Base-by-base conservation (phyloP, 1,139 yeast genomes). In the Protomyces gravidus region DNA sequence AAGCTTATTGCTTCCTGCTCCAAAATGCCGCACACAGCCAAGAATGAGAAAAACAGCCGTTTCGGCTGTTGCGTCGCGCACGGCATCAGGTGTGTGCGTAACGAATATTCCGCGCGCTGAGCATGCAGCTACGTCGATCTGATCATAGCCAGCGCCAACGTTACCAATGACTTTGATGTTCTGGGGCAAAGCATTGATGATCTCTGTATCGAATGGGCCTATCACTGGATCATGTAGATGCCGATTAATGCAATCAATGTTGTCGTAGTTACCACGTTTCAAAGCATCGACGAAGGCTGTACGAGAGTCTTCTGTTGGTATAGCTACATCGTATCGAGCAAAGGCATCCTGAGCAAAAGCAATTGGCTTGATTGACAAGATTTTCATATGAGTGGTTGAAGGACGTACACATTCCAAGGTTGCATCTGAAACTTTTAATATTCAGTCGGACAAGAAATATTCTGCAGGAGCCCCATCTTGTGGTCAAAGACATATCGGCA, bases 31-130 rank as follows among this genome's bases (percentile, higher is more conserved):
- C 68, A 86, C 70, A 1, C 90, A 84, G 5, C 87, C 81, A 53
- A 87, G 71, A 11, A 84, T 67, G 66, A 87, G 74, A 68, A 75
- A 86, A 2, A 86, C 79, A 60, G 88, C 90, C 2, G 89, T 82
- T 66, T 85, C 89, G 0, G 96, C 95, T 15, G 96, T 88, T n/a
- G 95, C 86, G 7, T 80, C 81, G 66, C 86, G 89, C 19, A 86
- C 94, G 3, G 86, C 76, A 3, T 76, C 77, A 5, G 94, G 90
- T 5, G 84, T 85, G 69, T 88, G 85, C 6, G 90, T 81, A 7
- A 86, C 75, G 71, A 84, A 89, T 60, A 87, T 83, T 5, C 75
- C 75, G 32, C 69, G 61, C n/a, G 65, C 72, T 7, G 80, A 78
- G 65, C 79, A 78, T 50, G 80, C 80, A 39, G 72, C 76, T 5